Evolutionary conservation across 176 grass and related monocot genomes (phyloP).

Genomic region (Triticum turgidum): DNA sequence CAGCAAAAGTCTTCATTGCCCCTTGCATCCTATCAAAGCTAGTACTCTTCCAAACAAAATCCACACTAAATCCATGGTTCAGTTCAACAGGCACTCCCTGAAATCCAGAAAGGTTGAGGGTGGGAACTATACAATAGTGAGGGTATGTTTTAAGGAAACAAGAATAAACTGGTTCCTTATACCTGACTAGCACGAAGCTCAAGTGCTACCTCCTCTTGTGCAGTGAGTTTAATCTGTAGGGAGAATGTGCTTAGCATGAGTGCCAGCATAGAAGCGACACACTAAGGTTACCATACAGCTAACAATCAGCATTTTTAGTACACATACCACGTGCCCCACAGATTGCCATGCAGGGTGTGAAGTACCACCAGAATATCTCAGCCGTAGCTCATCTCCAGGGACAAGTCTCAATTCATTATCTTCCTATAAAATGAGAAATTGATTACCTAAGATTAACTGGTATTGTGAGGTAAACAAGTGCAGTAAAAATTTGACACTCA

Average conservation of each 20-base stretch:
- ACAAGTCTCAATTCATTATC: conserved; percentile 99
- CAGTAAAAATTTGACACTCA: neutral
- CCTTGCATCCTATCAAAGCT: conserved; percentile 99
- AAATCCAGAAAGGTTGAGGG: conserved; percentile 28
- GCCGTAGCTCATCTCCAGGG: conserved; percentile 95
- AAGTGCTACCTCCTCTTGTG: conserved; percentile 98
- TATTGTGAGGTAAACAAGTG: conserved; percentile 13
- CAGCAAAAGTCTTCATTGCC: conserved; percentile 98
- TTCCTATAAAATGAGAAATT: conserved; percentile 68
- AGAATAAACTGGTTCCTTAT: neutral
- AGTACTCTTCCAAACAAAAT: conserved; percentile 99
- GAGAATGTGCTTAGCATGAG: conserved; percentile 31
- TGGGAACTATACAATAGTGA: conserved; percentile 12
- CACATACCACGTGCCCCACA: conserved; percentile 96
- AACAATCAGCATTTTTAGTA: conserved; percentile 20
- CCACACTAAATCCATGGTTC: conserved; percentile 91
- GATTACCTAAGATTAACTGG: neutral
- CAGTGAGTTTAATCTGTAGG: conserved; percentile 94
- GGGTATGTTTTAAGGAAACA: conserved; percentile 1
- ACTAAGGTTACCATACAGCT: neutral
- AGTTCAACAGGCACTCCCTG: conserved; percentile 93
- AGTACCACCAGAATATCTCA: conserved; percentile 88
- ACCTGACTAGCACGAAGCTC: conserved; percentile 97
- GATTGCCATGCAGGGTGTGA: conserved; percentile 97
- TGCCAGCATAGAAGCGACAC: neutral